Percentiles rank a stretch among this genome's conserved stretches.
Evolutionary conservation across 2,329 filamentous ascomycete genomes (phyloP).

Genomic region (Zasmidium citrigriseum): DNA sequence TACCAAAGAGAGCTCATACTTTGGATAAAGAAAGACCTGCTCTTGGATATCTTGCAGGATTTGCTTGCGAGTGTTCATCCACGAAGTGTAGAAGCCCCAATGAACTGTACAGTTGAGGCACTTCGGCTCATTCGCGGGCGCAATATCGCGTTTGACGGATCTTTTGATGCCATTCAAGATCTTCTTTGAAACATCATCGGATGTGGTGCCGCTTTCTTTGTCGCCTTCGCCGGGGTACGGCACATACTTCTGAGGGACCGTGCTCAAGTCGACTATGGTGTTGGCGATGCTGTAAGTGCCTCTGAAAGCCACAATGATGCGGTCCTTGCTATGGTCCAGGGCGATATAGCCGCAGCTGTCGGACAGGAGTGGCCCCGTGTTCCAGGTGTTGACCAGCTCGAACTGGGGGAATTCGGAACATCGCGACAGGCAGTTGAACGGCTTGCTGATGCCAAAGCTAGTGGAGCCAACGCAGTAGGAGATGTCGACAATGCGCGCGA

Average conservation of each 20-base stretch:
- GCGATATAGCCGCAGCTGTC: slow-evolving; percentile 95
- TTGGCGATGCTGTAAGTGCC: slow-evolving; percentile 94
- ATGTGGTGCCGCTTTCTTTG: slow-evolving; percentile 30
- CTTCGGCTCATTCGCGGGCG: slow-evolving; percentile 45
- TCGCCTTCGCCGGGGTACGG: slow-evolving; percentile 68
- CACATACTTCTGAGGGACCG: slow-evolving; percentile 84
- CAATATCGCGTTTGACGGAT: slow-evolving; percentile 27
- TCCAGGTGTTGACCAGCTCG: slow-evolving; percentile 81
- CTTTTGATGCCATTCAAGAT: slow-evolving; percentile 13
- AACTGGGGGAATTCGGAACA: slow-evolving; percentile 82
- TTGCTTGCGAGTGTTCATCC: slow-evolving; percentile 70
- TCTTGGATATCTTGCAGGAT: slow-evolving; percentile 68
- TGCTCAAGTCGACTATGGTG: slow-evolving; percentile 85
- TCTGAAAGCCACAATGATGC: slow-evolving; percentile 84
- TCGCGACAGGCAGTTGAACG: slow-evolving; percentile 81
- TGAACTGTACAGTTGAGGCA: slow-evolving; percentile 93
- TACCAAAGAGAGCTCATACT: slow-evolving; percentile 74
- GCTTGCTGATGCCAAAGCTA: slow-evolving; percentile 78
- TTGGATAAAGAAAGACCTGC: slow-evolving; percentile 62
- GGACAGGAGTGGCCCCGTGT: slow-evolving; percentile 80
- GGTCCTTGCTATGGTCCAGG: slow-evolving; percentile 68
- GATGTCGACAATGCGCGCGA: slow-evolving; percentile 90
- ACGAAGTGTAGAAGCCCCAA: slow-evolving; percentile 82
- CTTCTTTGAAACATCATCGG: slow-evolving; percentile 15
- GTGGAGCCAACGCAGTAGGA: slow-evolving; percentile 87